Evolutionary conservation across 2,329 filamentous ascomycete species (phyloP).

Genomic region (Myriosclerotinia scirpicola): DNA sequence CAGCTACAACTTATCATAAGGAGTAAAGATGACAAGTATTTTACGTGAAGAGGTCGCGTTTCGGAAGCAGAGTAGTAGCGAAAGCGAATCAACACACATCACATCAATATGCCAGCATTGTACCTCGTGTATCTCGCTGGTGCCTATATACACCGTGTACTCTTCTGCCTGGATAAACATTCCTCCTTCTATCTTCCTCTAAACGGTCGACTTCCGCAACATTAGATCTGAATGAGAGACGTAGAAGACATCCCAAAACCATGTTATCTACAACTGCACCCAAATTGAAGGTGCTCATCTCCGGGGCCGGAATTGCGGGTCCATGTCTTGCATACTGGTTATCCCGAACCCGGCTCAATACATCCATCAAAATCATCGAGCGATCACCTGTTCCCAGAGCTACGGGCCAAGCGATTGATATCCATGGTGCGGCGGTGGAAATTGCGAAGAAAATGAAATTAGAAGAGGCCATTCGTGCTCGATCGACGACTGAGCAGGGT

Average conservation of each 20-base stretch:
- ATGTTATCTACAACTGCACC: neutral
- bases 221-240: neutral
- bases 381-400: slow-evolving; percentile 46
- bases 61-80: neutral
- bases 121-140: neutral
- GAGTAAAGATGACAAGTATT: neutral
- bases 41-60: neutral
- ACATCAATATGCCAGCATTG: neutral
- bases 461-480: slow-evolving; percentile 44
- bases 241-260: neutral
- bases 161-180: neutral
- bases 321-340: slow-evolving; percentile 53
- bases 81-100: neutral
- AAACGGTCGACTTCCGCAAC: neutral
- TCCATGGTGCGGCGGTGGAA: slow-evolving; percentile 46
- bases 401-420: slow-evolving; percentile 54
- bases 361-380: slow-evolving; percentile 46
- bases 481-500: slow-evolving; percentile 46
- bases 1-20: neutral
- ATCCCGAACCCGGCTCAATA: slow-evolving; percentile 40
- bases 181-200: neutral
- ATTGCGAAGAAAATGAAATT: slow-evolving; percentile 45
- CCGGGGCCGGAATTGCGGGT: slow-evolving; percentile 42
- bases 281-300: slow-evolving; percentile 38
- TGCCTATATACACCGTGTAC: neutral